A percentile compares a stretch with the other conserved stretches of the same genome.
Conservation (phyloP, 1,139 yeast species). For the Kodamaea arcana region DNA sequence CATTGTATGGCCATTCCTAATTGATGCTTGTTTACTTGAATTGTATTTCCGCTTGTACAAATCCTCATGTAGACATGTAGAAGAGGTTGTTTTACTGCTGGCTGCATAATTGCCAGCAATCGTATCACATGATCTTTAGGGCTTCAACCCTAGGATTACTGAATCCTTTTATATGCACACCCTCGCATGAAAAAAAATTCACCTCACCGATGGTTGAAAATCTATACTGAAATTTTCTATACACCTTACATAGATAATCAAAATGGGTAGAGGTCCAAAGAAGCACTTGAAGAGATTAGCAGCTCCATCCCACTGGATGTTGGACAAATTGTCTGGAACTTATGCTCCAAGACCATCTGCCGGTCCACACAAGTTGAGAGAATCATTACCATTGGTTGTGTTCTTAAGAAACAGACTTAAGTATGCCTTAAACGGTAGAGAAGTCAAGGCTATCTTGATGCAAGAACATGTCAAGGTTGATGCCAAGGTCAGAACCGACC, state of each 20-base stretch:
- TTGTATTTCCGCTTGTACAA: too few species aligned
- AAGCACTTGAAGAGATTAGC: slow-evolving; percentile 98
- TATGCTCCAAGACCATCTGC: slow-evolving; percentile 99
- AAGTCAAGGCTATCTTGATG: slow-evolving; percentile 98
- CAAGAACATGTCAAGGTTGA: slow-evolving; percentile 99
- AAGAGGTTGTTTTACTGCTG: too few species aligned
- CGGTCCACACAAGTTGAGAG: slow-evolving; percentile 99
- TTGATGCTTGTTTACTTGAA: too few species aligned
- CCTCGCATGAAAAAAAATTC: not conserved
- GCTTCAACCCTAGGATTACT: slow-evolving; percentile 9
- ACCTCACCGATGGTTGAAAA: not conserved
- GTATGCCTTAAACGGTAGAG: slow-evolving; percentile 99
- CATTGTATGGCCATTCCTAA: too few species aligned
- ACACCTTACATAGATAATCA: slow-evolving; percentile 8
- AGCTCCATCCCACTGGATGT: slow-evolving; percentile 99
- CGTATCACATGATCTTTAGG: slow-evolving; percentile 5
- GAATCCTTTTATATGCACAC: not conserved
- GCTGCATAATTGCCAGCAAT: too few species aligned
- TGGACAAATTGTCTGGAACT: slow-evolving; percentile 99
- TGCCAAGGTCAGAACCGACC: slow-evolving; percentile 98
- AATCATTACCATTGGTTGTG: slow-evolving; percentile 95
- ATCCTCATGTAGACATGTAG: too few species aligned
- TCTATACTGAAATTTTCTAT: not conserved
- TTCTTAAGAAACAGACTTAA: slow-evolving; percentile 99
- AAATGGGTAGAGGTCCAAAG: slow-evolving; percentile 40